Conservation (phyloP, 192 early-diverging fungal genomes). For the Coemansia furcata region DNA sequence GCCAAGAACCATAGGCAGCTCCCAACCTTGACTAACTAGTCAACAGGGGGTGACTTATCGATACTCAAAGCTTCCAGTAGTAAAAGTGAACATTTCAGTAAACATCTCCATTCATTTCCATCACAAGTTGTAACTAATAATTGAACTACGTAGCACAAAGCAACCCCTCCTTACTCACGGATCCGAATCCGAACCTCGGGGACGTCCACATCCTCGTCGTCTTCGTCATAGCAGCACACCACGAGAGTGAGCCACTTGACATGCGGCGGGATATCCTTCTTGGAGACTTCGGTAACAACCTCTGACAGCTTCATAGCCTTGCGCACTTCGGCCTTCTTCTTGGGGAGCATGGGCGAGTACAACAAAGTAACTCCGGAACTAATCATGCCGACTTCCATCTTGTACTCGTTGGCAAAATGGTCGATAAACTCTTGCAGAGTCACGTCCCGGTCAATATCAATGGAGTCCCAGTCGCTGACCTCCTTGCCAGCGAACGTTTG, state of each 20-base stretch:
- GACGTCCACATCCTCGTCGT: slow-evolving; percentile 88
- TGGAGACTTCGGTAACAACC: slow-evolving; percentile 74
- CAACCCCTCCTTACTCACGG: slow-evolving; percentile 20
- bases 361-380: slow-evolving; percentile 91
- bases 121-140: not conserved
- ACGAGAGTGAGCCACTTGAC: slow-evolving; percentile 84
- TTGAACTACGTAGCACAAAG: not conserved
- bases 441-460: slow-evolving; percentile 79
- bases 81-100: not conserved
- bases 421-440: slow-evolving; percentile 90
- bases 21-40: too few species aligned
- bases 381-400: slow-evolving; percentile 90
- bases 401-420: slow-evolving; percentile 75
- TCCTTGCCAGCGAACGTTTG: slow-evolving; percentile 82
- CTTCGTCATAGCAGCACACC: slow-evolving; percentile 81
- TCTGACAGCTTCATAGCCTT: slow-evolving; percentile 78
- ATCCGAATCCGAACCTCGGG: slow-evolving; percentile 43
- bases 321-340: slow-evolving; percentile 84
- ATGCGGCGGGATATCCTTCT: slow-evolving; percentile 84
- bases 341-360: slow-evolving; percentile 82
- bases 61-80: too few species aligned
- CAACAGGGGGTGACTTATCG: too few species aligned
- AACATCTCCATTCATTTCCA: not conserved
- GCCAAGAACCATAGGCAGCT: too few species aligned
- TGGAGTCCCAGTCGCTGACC: slow-evolving; percentile 95